A percentile compares a stretch with the other conserved stretches of the same genome.
phyloP scores from a whole-genome alignment of 2,329 filamentous ascomycete genomes.

The Byssochlamys sp. region DNA sequence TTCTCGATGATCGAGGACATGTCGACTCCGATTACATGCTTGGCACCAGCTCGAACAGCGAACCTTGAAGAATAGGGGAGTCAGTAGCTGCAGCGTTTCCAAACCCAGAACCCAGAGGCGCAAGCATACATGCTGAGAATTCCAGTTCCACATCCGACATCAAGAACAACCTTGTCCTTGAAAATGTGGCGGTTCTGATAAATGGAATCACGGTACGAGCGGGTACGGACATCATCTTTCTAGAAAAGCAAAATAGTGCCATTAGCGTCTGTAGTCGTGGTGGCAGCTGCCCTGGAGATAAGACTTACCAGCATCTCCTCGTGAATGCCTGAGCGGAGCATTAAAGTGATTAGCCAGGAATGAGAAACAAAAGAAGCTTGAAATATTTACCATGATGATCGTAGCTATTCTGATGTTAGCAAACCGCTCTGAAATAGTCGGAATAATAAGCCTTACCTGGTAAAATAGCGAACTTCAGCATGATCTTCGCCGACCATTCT shows the following conservation, averaged over 20 bases:
- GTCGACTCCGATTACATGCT: slow-evolving; percentile 96
- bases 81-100: slow-evolving; percentile 9
- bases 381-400: slow-evolving; percentile 77
- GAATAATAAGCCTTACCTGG: slow-evolving; percentile 55
- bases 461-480: slow-evolving; percentile 98
- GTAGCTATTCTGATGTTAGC: slow-evolving; percentile 53
- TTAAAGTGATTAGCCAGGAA: slow-evolving; percentile 21
- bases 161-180: slow-evolving; percentile 73
- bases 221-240: slow-evolving; percentile 97
- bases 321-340: slow-evolving; percentile 63
- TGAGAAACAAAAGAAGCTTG: slow-evolving; percentile 9
- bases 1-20: slow-evolving; percentile 99
- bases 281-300: slow-evolving; percentile 7
- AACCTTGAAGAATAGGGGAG: slow-evolving; percentile 54
- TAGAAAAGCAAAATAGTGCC: slow-evolving; percentile 30
- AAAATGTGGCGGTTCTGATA: slow-evolving; percentile 85
- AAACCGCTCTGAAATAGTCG: slow-evolving; percentile 13
- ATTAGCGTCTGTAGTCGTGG: slow-evolving; percentile 7
- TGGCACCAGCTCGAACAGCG: slow-evolving; percentile 86
- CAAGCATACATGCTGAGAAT: slow-evolving; percentile 88
- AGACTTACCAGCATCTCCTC: slow-evolving; percentile 90
- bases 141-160: slow-evolving; percentile 87
- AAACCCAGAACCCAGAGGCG: not conserved
- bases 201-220: slow-evolving; percentile 95
- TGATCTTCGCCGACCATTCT: slow-evolving; percentile 60